Conservation (phyloP, 163 green algal species). For the Chloromonas sp. region DNA sequence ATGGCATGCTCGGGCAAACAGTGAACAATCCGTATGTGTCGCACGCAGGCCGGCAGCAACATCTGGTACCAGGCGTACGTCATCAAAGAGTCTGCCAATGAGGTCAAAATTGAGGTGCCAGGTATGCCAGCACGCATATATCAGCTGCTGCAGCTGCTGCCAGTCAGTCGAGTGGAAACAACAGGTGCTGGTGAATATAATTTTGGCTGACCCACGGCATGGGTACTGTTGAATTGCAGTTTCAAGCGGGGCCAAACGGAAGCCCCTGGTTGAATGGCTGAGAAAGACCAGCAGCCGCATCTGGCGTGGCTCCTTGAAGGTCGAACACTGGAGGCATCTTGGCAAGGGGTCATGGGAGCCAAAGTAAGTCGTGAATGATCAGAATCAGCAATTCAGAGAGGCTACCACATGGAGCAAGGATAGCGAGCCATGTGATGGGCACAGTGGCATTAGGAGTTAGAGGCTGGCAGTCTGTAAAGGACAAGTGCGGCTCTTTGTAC, state of each 20-base stretch:
- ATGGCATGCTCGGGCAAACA: background rate
- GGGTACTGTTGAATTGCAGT: no score
- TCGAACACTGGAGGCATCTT: slow-evolving; percentile 45
- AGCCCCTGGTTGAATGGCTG: slow-evolving; percentile 38
- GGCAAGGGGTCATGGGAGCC: slow-evolving; percentile 43
- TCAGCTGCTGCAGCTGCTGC: slow-evolving; percentile 6
- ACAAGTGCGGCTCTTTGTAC: background rate
- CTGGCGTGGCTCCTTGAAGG: slow-evolving; percentile 44
- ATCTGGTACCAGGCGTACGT: slow-evolving; percentile 55
- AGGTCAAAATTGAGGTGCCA: slow-evolving; percentile 47
- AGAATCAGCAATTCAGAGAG: background rate
- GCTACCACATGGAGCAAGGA: background rate
- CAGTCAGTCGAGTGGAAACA: slow-evolving; percentile 2
- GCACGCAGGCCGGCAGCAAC: slow-evolving; percentile 37
- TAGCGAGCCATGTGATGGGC: no score
- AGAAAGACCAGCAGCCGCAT: slow-evolving; percentile 43
- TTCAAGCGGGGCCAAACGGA: no score
- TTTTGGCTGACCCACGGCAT: no score
- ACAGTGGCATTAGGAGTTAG: no score
- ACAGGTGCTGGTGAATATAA: no score
- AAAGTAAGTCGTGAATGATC: background rate
- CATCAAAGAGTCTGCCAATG: slow-evolving; percentile 46
- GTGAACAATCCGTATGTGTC: background rate
- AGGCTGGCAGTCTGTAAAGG: background rate
- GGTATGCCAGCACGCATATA: slow-evolving; percentile 13